Evolutionary conservation across 352 stramenopile genomes (phyloP).

Genomic region (Globisporangium carolinianum): DNA sequence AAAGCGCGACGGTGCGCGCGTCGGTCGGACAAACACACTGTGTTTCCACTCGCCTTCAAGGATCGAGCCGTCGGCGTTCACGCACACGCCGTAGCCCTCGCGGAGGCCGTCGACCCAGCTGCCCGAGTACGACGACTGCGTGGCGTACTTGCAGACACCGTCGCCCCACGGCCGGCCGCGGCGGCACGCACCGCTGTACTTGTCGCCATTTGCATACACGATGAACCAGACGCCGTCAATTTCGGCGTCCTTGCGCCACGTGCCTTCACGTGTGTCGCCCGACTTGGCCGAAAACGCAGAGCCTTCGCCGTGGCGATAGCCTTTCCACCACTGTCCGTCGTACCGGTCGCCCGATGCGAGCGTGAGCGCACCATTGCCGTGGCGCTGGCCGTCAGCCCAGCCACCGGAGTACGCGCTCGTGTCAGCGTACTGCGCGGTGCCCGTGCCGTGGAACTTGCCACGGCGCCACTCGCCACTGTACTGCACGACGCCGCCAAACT

Average conservation of each 20-base stretch:
- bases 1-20: slow-evolving; percentile 37
- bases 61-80: slow-evolving; percentile 49
- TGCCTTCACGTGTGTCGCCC: slow-evolving; percentile 54
- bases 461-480: slow-evolving; percentile 63
- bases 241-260: slow-evolving; percentile 52
- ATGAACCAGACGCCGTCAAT: slow-evolving; percentile 69
- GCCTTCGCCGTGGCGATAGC: slow-evolving; percentile 63
- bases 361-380: slow-evolving; percentile 60
- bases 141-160: slow-evolving; percentile 87
- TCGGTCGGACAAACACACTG: slow-evolving; percentile 48
- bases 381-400: slow-evolving; percentile 64
- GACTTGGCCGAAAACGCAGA: slow-evolving; percentile 41
- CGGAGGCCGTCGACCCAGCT: slow-evolving; percentile 70
- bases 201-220: slow-evolving; percentile 65
- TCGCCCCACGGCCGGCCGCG: slow-evolving; percentile 59
- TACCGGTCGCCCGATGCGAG: slow-evolving; percentile 40
- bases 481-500: slow-evolving; percentile 43
- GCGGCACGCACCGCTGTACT: slow-evolving; percentile 57
- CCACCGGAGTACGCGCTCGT: slow-evolving; percentile 86
- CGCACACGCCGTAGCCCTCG: slow-evolving; percentile 68
- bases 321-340: slow-evolving; percentile 73
- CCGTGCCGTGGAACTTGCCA: slow-evolving; percentile 63
- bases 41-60: slow-evolving; percentile 73
- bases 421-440: slow-evolving; percentile 80
- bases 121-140: slow-evolving; percentile 88